Conservation (phyloP, 805 yeast species). For the Myxozyma vanderwaltii region DNA sequence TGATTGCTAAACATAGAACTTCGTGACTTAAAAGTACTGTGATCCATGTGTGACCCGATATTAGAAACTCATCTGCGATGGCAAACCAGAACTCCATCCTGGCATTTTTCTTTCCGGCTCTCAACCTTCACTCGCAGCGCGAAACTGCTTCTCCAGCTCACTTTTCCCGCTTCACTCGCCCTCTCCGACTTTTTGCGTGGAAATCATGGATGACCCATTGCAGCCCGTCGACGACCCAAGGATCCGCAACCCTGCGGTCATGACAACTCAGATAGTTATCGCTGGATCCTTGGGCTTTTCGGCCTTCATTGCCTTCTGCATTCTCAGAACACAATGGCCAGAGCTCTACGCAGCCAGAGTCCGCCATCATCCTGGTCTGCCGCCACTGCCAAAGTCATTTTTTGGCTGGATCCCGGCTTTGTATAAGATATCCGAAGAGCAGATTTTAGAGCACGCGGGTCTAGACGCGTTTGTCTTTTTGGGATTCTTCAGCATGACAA, state of each 20-base stretch:
- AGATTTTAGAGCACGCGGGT: conserved; percentile 86
- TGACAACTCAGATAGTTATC: conserved; percentile 73
- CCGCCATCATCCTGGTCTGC: conserved; percentile 57
- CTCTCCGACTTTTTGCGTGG: background rate
- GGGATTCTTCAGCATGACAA: conserved; percentile 87
- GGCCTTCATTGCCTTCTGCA: conserved; percentile 70
- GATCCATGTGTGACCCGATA: conserved; percentile 2
- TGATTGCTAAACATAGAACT: background rate
- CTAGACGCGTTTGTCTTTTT: conserved; percentile 90
- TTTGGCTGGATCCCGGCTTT: conserved; percentile 83
- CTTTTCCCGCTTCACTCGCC: background rate
- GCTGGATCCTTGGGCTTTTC: conserved; percentile 67
- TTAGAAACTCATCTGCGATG: background rate
- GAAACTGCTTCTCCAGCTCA: background rate
- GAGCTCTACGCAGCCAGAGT: conserved; percentile 81
- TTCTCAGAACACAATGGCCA: conserved; percentile 73
- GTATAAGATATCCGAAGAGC: conserved; percentile 65
- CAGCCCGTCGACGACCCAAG: conserved; percentile 34
- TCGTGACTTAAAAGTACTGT: background rate
- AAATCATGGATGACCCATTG: conserved; percentile 20
- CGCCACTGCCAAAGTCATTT: conserved; percentile 59
- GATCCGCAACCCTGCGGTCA: conserved; percentile 52
- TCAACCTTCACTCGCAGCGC: background rate
- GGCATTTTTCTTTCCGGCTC: background rate
- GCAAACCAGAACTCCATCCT: conserved; percentile 3